Evolutionary conservation across 225 moss, liverwort and hornwort species (phyloP).

Genomic region (Polytrichum formosum): DNA sequence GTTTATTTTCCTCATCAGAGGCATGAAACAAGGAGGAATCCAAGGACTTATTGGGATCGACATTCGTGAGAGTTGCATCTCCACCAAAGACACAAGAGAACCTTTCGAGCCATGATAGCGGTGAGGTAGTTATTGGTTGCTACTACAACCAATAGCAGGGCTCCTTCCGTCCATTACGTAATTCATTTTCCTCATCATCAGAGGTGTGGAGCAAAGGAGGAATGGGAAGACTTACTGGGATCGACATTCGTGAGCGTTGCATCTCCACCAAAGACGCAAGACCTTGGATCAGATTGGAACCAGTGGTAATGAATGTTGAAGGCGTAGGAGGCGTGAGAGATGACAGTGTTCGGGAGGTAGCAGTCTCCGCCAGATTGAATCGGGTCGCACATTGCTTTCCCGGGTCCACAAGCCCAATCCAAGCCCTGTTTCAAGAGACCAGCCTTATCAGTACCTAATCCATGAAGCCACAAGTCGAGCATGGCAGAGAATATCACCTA

Average conservation of each 20-base stretch:
- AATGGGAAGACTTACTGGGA: slow-evolving; percentile 34
- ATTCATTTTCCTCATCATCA: too few relatives aligned
- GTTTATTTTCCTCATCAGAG: too few relatives aligned
- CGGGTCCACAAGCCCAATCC: slow-evolving; percentile 57
- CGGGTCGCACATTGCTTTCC: slow-evolving; percentile 42
- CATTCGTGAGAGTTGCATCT: slow-evolving; percentile 30
- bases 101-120: too few relatives aligned
- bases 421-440: slow-evolving; percentile 26
- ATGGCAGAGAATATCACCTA: too few relatives aligned
- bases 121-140: too few relatives aligned
- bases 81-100: slow-evolving; percentile 32
- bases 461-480: too few relatives aligned
- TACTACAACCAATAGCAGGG: too few relatives aligned
- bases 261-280: slow-evolving; percentile 55
- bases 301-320: slow-evolving; percentile 61
- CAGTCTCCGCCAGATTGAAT: slow-evolving; percentile 36
- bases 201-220: not conserved
- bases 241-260: slow-evolving; percentile 30
- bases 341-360: slow-evolving; percentile 34
- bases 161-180: too few relatives aligned
- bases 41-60: slow-evolving; percentile 32
- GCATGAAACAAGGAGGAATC: too few relatives aligned
- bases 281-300: slow-evolving; percentile 49
- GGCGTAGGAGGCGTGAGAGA: slow-evolving; percentile 45
- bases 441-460: too few relatives aligned